Percentiles rank a stretch among this genome's conserved stretches.
These are phyloP conservation scores for Trichosanthes cucumerina DNA, from an alignment of 306 rosid genomes.

Conservation along the genomic window DNA sequence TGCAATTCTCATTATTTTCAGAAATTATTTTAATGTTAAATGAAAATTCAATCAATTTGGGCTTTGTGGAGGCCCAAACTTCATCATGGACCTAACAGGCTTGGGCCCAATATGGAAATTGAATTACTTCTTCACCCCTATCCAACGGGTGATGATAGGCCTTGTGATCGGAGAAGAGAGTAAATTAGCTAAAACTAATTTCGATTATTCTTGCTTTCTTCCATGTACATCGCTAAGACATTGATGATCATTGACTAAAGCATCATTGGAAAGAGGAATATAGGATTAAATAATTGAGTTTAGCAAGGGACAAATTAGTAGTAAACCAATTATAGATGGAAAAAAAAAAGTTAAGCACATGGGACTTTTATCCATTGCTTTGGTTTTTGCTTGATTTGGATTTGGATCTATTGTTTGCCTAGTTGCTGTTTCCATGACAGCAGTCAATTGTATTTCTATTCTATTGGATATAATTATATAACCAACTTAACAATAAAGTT, in stretches of 20 bases:
- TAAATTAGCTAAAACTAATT: not conserved
- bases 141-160: not conserved
- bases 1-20: constrained; percentile 7
- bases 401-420: not conserved
- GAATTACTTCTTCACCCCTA: not conserved
- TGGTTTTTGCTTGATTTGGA: not conserved
- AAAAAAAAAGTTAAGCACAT: not conserved
- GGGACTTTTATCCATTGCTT: not conserved
- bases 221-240: not conserved
- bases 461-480: not conserved
- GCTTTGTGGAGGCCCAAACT: not conserved
- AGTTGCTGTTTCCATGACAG: not conserved
- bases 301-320: not conserved
- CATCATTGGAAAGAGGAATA: not conserved
- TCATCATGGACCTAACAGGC: not conserved
- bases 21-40: not conserved
- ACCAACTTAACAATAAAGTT: not conserved
- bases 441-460: not conserved
- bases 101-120: not conserved
- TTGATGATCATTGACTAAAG: not conserved
- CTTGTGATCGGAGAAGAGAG: not conserved
- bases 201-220: not conserved
- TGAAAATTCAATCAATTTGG: not conserved
- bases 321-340: not conserved
- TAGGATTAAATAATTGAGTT: not conserved